Conservation (phyloP, 768 basidiomycete species). For the Rhodotorula paludigena region DNA sequence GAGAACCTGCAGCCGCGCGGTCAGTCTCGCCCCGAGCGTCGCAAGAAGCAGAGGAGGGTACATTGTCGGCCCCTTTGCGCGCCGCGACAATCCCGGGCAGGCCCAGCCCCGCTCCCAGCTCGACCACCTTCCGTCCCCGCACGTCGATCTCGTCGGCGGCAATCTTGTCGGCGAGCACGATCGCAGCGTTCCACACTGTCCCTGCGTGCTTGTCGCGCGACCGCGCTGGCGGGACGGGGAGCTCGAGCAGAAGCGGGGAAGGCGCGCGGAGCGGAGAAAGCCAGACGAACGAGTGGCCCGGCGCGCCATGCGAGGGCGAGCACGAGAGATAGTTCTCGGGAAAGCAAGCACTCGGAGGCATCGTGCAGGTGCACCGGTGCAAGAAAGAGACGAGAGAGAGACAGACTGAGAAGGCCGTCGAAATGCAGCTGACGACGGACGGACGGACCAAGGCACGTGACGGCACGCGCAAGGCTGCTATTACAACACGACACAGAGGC, state of each 20-base stretch:
- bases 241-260: neutral
- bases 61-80: slow-evolving; percentile 8
- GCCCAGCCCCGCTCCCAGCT: slow-evolving; percentile 17
- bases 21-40: no score
- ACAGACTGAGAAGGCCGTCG: neutral
- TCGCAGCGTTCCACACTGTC: slow-evolving; percentile 11
- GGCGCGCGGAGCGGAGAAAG: slow-evolving; percentile 7
- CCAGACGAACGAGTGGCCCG: slow-evolving; percentile 10
- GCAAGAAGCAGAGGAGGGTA: neutral
- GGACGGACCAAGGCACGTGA: neutral
- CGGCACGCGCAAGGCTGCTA: neutral
- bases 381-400: neutral
- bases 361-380: neutral
- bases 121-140: slow-evolving; percentile 17
- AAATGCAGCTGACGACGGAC: neutral
- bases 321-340: slow-evolving; percentile 13
- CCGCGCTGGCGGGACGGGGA: slow-evolving; percentile 2
- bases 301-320: slow-evolving; percentile 9
- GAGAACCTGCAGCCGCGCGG: neutral
- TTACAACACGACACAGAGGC: no score
- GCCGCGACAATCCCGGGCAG: slow-evolving; percentile 17
- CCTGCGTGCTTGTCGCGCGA: neutral
- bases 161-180: slow-evolving; percentile 22
- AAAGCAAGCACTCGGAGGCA: neutral
- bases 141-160: slow-evolving; percentile 9